Evolutionary conservation across 176 grass and related monocot genomes (phyloP), one percentile per base, ranked within the genome.

Genomic region (Tuctoria greenei): DNA sequence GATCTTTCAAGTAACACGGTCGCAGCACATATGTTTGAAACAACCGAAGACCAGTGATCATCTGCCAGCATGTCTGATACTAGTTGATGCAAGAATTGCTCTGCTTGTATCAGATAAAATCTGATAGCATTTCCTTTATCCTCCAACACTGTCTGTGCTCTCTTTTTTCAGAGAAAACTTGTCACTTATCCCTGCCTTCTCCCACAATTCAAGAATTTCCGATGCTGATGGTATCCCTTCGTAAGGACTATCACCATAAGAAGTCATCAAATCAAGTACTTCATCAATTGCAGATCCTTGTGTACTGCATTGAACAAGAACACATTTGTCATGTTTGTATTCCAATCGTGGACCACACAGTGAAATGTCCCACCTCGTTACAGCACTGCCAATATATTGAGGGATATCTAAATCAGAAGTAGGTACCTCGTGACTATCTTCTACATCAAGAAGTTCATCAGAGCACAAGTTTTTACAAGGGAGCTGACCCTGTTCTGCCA

Each of bases 131-230:
- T 60, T 77, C 79, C 62, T 46, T 66, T 66, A 72, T 50, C 49
- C 66, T 50, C 49, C 31, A 25, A 57, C 24, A 50, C 1, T 59
- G 42, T 23, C 43, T 66, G 47, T 76, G 28, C 57, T 58, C 45
- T 49, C 76, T 24, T 35, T 62, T 59, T 74, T 50, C 13, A 14
- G 69, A 79, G 17, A 35, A 78, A 78, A 62, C 81, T 44, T 68
- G 42, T 35, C 68, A 44, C 89, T 66, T 34, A 79, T 51, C 51
- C 64, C 79, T 1, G 87, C 76, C 47, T 84, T 55, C 52, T 83
- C 82, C 90, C 90, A 93, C 23, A 34, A 43, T 61, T 87, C 69
- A 18, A 93, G 84, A 78, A 93, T 93, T 50, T 89, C 84, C 50
- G 43, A 84, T 57, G 90, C 84, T 58, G 81, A 69, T n/a, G 84